A percentile compares a stretch with the other conserved stretches of the same genome.
Evolutionary conservation across 345 rosid genomes (phyloP).

Genomic region (Gossypium australe): DNA sequence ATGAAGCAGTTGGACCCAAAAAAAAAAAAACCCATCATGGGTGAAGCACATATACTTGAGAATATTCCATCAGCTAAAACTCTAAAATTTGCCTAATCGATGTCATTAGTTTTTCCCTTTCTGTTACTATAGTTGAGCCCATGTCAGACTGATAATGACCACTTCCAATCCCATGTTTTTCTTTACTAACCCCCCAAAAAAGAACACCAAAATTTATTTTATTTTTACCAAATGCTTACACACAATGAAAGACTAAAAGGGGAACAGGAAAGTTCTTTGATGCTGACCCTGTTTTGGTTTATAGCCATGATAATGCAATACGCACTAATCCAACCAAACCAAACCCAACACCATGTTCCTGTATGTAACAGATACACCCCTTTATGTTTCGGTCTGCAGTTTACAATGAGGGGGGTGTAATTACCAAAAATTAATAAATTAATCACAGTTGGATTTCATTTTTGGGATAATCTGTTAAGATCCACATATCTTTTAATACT

Average conservation of each 20-base stretch:
- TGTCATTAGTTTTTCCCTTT: not conserved
- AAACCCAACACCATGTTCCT: not conserved
- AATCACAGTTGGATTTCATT: not conserved
- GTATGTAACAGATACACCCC: not conserved
- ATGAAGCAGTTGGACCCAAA: not conserved
- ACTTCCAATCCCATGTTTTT: not conserved
- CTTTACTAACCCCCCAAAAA: not conserved
- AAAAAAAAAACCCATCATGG: not conserved
- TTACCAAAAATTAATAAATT: not conserved
- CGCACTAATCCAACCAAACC: not conserved
- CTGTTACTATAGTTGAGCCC: slow-evolving; percentile 1
- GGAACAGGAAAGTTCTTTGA: not conserved
- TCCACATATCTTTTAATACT: not conserved
- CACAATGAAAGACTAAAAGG: not conserved
- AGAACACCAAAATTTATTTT: not conserved
- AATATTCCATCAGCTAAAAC: slow-evolving; percentile 14
- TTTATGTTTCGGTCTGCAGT: not conserved
- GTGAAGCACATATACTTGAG: not conserved
- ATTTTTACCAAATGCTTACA: not conserved
- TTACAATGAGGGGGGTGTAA: not conserved
- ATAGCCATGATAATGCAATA: not conserved
- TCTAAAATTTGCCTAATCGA: not conserved
- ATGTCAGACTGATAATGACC: slow-evolving; percentile 17
- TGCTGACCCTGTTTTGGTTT: not conserved
- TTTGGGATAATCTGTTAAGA: not conserved